Percentiles rank a stretch among this genome's conserved stretches.
Conservation (phyloP, 1,284 basidiomycete genomes). For the Ceratobasidium sp. region DNA sequence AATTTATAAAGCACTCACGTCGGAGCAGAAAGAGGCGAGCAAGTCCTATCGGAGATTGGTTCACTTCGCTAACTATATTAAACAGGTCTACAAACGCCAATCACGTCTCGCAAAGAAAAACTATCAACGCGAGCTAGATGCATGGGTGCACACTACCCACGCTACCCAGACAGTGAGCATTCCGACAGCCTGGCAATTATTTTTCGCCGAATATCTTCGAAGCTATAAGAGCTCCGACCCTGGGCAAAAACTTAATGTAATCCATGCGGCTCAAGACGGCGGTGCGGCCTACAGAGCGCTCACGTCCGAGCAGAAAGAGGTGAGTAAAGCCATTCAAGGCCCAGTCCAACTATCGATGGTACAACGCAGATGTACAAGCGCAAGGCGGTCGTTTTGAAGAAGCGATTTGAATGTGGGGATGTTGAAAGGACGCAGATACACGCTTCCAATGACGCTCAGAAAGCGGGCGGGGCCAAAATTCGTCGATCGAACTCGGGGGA, state of each 20-base stretch:
- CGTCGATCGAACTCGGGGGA: slow-evolving; percentile 61
- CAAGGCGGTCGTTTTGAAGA: slow-evolving; percentile 64
- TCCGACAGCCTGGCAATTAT: slow-evolving; percentile 96
- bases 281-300: slow-evolving; percentile 90
- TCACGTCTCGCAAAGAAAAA: slow-evolving; percentile 88
- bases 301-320: slow-evolving; percentile 85
- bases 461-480: slow-evolving; percentile 73
- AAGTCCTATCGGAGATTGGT: slow-evolving; percentile 19
- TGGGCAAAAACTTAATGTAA: slow-evolving; percentile 88
- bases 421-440: no score
- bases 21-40: slow-evolving; percentile 85
- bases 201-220: slow-evolving; percentile 96
- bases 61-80: slow-evolving; percentile 16
- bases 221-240: slow-evolving; percentile 77
- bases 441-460: slow-evolving; percentile 71
- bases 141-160: slow-evolving; percentile 64
- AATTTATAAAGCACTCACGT: slow-evolving; percentile 85
- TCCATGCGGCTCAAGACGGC: slow-evolving; percentile 95
- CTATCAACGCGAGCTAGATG: slow-evolving; percentile 83
- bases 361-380: slow-evolving; percentile 78
- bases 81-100: slow-evolving; percentile 83
- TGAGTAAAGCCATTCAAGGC: slow-evolving; percentile 55
- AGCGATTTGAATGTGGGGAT: no score
- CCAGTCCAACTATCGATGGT: slow-evolving; percentile 5
- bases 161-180: no score